Percentiles rank a stretch among this genome's conserved stretches.
phyloP scores from a whole-genome alignment of 129 eudicot species.

The Kitagawia praeruptora region DNA sequence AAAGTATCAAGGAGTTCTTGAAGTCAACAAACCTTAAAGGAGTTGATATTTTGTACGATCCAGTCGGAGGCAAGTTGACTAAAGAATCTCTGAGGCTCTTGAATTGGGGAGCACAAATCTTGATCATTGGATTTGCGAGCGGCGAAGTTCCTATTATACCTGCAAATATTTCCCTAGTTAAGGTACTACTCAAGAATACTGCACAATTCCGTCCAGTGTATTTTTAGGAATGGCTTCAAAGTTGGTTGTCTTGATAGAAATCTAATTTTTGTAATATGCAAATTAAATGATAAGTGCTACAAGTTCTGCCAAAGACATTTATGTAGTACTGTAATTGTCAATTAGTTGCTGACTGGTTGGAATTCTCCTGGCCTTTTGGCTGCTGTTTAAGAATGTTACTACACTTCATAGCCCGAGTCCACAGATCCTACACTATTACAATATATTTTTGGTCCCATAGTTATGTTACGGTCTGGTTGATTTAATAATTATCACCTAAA shows the following conservation, averaged over 20 bases:
- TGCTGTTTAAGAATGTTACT: too few species aligned
- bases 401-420: too few species aligned
- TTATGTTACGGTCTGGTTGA: too few species aligned
- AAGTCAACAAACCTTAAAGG: slow-evolving; percentile 73
- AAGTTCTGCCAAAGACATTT: neutral
- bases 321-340: too few species aligned
- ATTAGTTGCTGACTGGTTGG: too few species aligned
- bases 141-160: slow-evolving; percentile 90
- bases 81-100: slow-evolving; percentile 71
- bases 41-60: slow-evolving; percentile 91
- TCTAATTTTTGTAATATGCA: neutral
- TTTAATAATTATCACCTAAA: too few species aligned
- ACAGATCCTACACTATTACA: too few species aligned
- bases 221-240: neutral
- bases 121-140: slow-evolving; percentile 93
- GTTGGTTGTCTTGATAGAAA: too few species aligned
- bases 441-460: too few species aligned
- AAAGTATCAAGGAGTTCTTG: slow-evolving; percentile 64
- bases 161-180: slow-evolving; percentile 86
- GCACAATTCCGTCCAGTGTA: neutral
- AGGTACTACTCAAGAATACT: slow-evolving; percentile 37
- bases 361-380: too few species aligned
- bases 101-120: slow-evolving; percentile 93
- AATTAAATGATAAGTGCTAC: neutral
- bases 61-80: slow-evolving; percentile 94